Conservation (phyloP, 805 yeast genomes). For the Candida maltosa region DNA sequence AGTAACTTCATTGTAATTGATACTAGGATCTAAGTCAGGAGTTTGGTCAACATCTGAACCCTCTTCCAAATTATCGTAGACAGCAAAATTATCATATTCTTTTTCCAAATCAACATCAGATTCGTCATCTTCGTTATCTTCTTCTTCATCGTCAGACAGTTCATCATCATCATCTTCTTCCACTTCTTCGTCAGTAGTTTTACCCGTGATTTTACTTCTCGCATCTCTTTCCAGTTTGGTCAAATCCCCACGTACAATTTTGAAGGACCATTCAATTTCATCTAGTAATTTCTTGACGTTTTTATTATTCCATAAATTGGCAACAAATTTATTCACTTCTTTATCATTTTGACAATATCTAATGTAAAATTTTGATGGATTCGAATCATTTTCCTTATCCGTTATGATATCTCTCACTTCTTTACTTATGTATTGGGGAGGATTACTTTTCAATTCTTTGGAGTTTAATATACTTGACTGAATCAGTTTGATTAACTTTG, state of each 20-base stretch:
- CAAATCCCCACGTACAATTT: constrained; percentile 45
- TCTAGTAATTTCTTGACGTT: constrained; percentile 29
- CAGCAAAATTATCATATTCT: constrained; percentile 29
- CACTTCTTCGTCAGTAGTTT: constrained; percentile 10
- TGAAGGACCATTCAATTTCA: constrained; percentile 44
- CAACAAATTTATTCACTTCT: constrained; percentile 43
- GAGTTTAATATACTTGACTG: constrained; percentile 22
- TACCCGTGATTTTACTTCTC: constrained; percentile 22
- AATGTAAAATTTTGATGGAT: constrained; percentile 49
- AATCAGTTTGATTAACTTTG: constrained; percentile 30
- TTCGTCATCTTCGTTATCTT: constrained; percentile 11
- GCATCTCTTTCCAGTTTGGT: constrained; percentile 32
- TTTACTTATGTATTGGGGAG: constrained; percentile 33
- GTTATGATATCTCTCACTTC: constrained; percentile 21
- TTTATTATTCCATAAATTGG: constrained; percentile 46
- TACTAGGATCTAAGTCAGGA: constrained; percentile 27
- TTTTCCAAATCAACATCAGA: constrained; percentile 20
- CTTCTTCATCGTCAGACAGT: constrained; percentile 20
- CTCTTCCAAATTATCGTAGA: constrained; percentile 33
- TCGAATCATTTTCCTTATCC: constrained; percentile 26
- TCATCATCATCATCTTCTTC: constrained; percentile 20
- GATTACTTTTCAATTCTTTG: constrained; percentile 24
- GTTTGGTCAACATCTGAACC: constrained; percentile 21
- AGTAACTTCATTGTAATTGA: constrained; percentile 58
- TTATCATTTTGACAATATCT: constrained; percentile 36